These are phyloP conservation scores for Ganoderma multipileum DNA, from an alignment of 1,284 basidiomycete species.

Conservation along the genomic window DNA sequence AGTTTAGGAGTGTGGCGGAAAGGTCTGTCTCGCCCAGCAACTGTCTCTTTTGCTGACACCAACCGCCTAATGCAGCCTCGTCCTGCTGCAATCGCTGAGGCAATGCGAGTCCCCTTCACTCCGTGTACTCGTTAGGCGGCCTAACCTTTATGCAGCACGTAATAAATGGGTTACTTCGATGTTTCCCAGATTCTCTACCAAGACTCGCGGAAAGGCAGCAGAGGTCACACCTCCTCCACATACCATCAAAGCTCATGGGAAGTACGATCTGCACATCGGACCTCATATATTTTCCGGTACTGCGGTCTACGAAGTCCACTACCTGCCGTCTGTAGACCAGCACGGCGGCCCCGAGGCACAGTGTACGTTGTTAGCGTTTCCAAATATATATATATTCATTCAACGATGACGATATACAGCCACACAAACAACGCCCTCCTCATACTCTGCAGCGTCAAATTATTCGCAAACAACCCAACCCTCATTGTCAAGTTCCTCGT, in stretches of 20 bases:
- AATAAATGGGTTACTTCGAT: constrained; percentile 70
- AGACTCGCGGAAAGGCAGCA: constrained; percentile 56
- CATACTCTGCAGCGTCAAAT: constrained; percentile 1
- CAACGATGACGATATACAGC: not conserved
- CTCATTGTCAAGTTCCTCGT: constrained; percentile 48
- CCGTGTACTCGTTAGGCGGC: constrained; percentile 4
- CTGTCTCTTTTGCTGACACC: not conserved
- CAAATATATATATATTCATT: no score
- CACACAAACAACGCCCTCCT: not conserved
- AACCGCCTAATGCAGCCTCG: constrained; percentile 39
- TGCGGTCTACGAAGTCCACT: constrained; percentile 71
- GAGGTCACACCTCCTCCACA: constrained; percentile 66
- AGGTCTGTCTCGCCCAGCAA: constrained; percentile 52
- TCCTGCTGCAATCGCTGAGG: constrained; percentile 66
- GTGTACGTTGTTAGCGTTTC: constrained; percentile 12
- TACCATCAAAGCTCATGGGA: constrained; percentile 65
- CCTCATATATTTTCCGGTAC: constrained; percentile 74
- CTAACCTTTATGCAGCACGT: constrained; percentile 53
- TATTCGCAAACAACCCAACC: constrained; percentile 37
- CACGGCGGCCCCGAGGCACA: constrained; percentile 1
- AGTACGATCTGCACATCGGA: constrained; percentile 72
- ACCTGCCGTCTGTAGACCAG: constrained; percentile 40
- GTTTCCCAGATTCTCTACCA: constrained; percentile 76
- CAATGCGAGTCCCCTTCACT: constrained; percentile 59
- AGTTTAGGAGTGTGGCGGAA: constrained; percentile 55